These are phyloP conservation scores for Scleroderma bovista DNA, from an alignment of 768 basidiomycete genomes.

Conservation along the genomic window DNA sequence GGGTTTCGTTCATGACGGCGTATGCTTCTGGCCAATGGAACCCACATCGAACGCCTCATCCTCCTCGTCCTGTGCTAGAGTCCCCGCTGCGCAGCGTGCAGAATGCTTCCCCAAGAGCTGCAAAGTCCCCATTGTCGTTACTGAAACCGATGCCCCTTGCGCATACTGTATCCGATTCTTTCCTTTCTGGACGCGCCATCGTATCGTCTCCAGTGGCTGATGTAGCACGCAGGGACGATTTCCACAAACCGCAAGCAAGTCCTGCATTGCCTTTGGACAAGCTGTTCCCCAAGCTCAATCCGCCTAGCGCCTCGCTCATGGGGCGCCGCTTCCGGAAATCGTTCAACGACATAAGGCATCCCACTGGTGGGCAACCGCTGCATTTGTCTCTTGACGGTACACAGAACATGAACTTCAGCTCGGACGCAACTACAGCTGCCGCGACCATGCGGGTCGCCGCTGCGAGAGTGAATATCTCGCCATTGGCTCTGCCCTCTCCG, in stretches of 20 bases:
- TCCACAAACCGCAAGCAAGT: constrained; percentile 1
- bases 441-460: constrained; percentile 87
- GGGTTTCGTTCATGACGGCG: constrained; percentile 71
- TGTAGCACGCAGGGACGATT: constrained; percentile 13
- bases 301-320: constrained; percentile 21
- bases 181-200: constrained; percentile 4
- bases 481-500: constrained; percentile 82
- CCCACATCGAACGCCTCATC: constrained; percentile 62
- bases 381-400: constrained; percentile 25
- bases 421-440: constrained; percentile 61
- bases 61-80: constrained; percentile 36
- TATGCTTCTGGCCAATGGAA: constrained; percentile 80
- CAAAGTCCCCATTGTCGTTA: not conserved
- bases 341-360: constrained; percentile 38
- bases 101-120: constrained; percentile 4
- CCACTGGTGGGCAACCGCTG: constrained; percentile 18
- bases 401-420: constrained; percentile 29
- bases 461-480: constrained; percentile 75
- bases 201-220: constrained; percentile 10
- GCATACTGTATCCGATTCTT: constrained; percentile 9
- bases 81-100: constrained; percentile 13
- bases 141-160: constrained; percentile 3
- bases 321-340: constrained; percentile 42
- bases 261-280: constrained; percentile 23
- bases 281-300: constrained; percentile 19